phyloP scores from a whole-genome alignment of 129 eudicot genomes.

The Pseudognaphalium luteoalbum region DNA sequence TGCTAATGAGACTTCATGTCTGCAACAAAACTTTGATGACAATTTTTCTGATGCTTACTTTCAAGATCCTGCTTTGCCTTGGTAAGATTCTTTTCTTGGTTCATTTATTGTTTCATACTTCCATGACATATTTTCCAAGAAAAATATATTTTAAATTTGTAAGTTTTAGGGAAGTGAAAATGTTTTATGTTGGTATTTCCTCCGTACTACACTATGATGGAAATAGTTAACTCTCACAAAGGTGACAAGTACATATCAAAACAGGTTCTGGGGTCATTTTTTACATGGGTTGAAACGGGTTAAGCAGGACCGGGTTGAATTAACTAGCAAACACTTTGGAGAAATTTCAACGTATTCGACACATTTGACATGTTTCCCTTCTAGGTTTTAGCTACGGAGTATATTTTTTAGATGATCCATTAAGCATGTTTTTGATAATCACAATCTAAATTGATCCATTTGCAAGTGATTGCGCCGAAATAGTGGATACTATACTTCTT shows the following conservation, averaged over 20 bases:
- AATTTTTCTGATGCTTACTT: conserved; percentile 41
- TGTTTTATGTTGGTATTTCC: conserved; percentile 44
- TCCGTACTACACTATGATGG: conserved; percentile 14
- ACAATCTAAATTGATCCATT: neutral
- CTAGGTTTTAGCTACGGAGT: neutral
- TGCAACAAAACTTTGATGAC: conserved; percentile 40
- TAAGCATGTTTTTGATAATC: neutral
- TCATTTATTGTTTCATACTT: conserved; percentile 17
- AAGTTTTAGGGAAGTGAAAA: conserved; percentile 16
- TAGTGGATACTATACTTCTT: neutral
- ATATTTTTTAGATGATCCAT: neutral
- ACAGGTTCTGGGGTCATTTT: neutral
- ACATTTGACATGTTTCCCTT: neutral
- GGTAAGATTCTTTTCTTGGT: conserved; percentile 43
- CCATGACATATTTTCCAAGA: neutral
- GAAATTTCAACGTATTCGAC: neutral
- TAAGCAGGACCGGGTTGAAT: neutral
- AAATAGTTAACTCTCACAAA: neutral
- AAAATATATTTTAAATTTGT: neutral
- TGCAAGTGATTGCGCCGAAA: neutral
- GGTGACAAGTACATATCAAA: neutral
- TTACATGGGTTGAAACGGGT: neutral
- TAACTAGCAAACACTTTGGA: neutral
- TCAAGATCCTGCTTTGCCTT: conserved; percentile 67
- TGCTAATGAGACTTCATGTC: conserved; percentile 46